Evolutionary conservation across 768 basidiomycete genomes (phyloP).

Genomic region (Leucosporidium creatinivorum): DNA sequence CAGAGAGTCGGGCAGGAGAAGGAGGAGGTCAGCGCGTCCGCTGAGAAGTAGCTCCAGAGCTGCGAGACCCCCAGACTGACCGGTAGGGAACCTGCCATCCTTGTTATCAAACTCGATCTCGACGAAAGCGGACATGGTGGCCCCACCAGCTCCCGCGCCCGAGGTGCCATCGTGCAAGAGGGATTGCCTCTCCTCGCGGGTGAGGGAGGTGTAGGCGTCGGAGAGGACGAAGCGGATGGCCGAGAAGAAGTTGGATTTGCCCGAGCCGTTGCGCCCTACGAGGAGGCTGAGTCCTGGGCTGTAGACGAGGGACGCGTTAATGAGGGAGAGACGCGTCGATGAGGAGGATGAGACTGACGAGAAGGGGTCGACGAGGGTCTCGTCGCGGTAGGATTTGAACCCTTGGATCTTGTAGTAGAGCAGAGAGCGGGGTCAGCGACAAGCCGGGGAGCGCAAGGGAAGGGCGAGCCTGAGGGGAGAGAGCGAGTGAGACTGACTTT

Average conservation of each 20-base stretch:
- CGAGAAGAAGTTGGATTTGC: slow-evolving; percentile 98
- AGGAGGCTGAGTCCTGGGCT: slow-evolving; percentile 85
- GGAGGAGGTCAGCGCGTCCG: neutral
- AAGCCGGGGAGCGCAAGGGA: neutral
- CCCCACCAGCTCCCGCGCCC: slow-evolving; percentile 37
- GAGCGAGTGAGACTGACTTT: too few relatives aligned
- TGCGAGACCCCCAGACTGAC: too few relatives aligned
- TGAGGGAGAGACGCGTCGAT: neutral
- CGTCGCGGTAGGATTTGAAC: slow-evolving; percentile 79
- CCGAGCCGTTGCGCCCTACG: slow-evolving; percentile 92
- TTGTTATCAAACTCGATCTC: slow-evolving; percentile 95
- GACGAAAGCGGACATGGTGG: slow-evolving; percentile 89
- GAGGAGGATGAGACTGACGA: slow-evolving; percentile 42
- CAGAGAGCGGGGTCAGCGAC: neutral
- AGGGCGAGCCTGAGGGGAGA: too few relatives aligned
- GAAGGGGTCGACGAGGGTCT: slow-evolving; percentile 74
- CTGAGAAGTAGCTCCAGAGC: too few relatives aligned
- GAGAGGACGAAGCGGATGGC: slow-evolving; percentile 96
- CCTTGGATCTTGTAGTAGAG: slow-evolving; percentile 60
- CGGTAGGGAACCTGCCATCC: slow-evolving; percentile 81
- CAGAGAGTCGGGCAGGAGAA: neutral
- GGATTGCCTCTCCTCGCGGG: slow-evolving; percentile 80
- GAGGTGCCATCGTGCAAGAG: slow-evolving; percentile 92
- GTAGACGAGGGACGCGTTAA: neutral
- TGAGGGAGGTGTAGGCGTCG: slow-evolving; percentile 94